Evolutionary conservation across 2,329 filamentous ascomycete species (phyloP).

Genomic region (Alternaria novae-zelandiae): DNA sequence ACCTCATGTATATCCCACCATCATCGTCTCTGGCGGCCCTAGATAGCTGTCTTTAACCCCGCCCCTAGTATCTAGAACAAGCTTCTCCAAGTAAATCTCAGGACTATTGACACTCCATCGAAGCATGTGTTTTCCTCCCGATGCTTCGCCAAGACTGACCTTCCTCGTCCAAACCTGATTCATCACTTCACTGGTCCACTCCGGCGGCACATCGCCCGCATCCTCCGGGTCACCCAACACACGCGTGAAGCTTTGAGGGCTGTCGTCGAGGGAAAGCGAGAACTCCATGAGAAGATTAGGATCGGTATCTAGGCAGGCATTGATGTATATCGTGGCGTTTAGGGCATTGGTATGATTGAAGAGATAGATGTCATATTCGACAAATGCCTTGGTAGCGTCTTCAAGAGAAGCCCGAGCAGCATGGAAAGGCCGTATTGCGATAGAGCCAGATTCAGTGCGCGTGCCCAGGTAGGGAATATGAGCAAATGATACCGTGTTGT

Average conservation of each 20-base stretch:
- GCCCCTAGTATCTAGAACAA: slow-evolving; percentile 27
- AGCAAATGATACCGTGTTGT: slow-evolving; percentile 11
- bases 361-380: slow-evolving; percentile 24
- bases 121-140: slow-evolving; percentile 43
- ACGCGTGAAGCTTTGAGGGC: slow-evolving; percentile 17
- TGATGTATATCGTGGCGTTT: slow-evolving; percentile 45
- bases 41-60: slow-evolving; percentile 31
- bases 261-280: slow-evolving; percentile 43
- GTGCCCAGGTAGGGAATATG: slow-evolving; percentile 21
- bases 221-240: slow-evolving; percentile 37
- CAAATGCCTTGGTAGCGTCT: slow-evolving; percentile 13
- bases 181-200: slow-evolving; percentile 47
- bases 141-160: slow-evolving; percentile 27
- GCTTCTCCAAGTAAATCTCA: slow-evolving; percentile 34
- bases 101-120: slow-evolving; percentile 19
- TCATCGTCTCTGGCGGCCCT: slow-evolving; percentile 23
- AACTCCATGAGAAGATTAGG: slow-evolving; percentile 55
- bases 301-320: slow-evolving; percentile 53
- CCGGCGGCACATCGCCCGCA: slow-evolving; percentile 48
- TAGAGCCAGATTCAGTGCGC: slow-evolving; percentile 21
- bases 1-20: not conserved
- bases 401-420: slow-evolving; percentile 13
- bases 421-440: slow-evolving; percentile 22
- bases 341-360: slow-evolving; percentile 16
- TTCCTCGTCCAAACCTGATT: slow-evolving; percentile 20